phyloP scores from a whole-genome alignment of 148 eudicot species.

The Nepenthes gracilis region DNA sequence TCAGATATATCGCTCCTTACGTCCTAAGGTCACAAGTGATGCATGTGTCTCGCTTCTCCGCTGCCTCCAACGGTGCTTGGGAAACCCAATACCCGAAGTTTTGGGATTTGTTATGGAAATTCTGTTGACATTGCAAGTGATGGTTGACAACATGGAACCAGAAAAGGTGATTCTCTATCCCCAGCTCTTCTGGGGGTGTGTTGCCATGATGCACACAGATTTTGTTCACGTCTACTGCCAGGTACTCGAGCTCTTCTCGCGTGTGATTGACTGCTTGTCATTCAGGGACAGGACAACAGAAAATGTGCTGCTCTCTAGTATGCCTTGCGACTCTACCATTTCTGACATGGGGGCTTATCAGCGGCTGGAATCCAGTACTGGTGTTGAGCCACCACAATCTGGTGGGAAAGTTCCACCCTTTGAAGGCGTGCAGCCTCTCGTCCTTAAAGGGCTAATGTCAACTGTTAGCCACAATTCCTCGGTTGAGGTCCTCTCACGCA shows the following conservation, averaged over 20 bases:
- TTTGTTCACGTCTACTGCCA: constrained; percentile 97
- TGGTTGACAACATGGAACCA: constrained; percentile 99
- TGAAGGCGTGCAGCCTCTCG: constrained; percentile 98
- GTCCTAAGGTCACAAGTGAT: constrained; percentile 88
- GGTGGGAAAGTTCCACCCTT: constrained; percentile 73
- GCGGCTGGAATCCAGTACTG: constrained; percentile 52
- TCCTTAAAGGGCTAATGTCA: constrained; percentile 91
- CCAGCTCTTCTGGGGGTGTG: constrained; percentile 99
- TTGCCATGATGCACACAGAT: constrained; percentile 98
- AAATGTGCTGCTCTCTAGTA: constrained; percentile 91
- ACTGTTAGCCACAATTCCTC: constrained; percentile 82
- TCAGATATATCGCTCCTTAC: constrained; percentile 88
- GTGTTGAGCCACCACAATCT: constrained; percentile 22
- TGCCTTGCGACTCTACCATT: constrained; percentile 70
- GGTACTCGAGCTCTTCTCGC: constrained; percentile 90
- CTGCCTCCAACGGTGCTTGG: constrained; percentile 82
- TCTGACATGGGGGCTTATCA: constrained; percentile 60
- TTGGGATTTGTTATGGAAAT: constrained; percentile 91
- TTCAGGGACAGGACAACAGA: constrained; percentile 91
- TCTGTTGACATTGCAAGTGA: constrained; percentile 87
- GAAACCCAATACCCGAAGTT: constrained; percentile 84
- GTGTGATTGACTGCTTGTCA: constrained; percentile 86
- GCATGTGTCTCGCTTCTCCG: constrained; percentile 93
- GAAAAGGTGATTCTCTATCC: constrained; percentile 96
- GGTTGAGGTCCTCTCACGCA: constrained; percentile 84